Conservation (phyloP, 2,329 filamentous ascomycete species). For the Trichoderma citrinoviride region DNA sequence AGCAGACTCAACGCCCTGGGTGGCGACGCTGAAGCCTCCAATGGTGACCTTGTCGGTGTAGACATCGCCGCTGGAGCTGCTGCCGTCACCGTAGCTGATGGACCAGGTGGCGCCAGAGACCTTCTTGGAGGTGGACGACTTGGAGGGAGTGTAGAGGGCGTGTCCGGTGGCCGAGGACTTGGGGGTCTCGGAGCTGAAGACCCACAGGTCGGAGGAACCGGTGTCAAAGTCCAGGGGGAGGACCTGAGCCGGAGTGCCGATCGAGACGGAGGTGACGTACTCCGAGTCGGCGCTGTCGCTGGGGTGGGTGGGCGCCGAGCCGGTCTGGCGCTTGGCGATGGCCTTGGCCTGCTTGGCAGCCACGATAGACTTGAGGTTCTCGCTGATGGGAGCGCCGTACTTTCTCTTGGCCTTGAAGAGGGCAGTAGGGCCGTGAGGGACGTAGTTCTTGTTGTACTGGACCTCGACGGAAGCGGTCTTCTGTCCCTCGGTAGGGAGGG, state of each 20-base stretch:
- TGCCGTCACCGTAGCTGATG: conserved; percentile 46
- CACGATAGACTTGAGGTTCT: conserved; percentile 17
- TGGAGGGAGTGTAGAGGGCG: conserved; percentile 39
- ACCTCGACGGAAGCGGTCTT: conserved; percentile 20
- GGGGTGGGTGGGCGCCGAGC: conserved; percentile 22
- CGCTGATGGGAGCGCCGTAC: conserved; percentile 21
- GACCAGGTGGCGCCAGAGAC: conserved; percentile 41
- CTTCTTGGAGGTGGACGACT: conserved; percentile 39
- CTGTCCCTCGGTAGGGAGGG: conserved; percentile 18
- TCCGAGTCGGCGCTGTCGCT: conserved; percentile 20
- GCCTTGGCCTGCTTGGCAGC: not conserved
- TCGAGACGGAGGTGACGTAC: conserved; percentile 24
- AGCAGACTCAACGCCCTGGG: conserved; percentile 46
- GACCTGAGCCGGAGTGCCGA: conserved; percentile 26
- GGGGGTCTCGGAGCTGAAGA: conserved; percentile 45
- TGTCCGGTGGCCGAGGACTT: conserved; percentile 39
- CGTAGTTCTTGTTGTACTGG: conserved; percentile 20
- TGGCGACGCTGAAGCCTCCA: conserved; percentile 41
- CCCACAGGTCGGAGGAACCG: conserved; percentile 32
- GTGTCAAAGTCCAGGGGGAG: conserved; percentile 28
- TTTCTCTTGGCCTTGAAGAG: conserved; percentile 25
- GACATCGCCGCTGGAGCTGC: conserved; percentile 43
- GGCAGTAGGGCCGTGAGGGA: conserved; percentile 21
- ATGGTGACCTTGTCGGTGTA: conserved; percentile 44
- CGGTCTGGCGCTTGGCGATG: conserved; percentile 21